A percentile compares a stretch with the other conserved stretches of the same genome.
phyloP scores from a whole-genome alignment of 2,329 filamentous ascomycete genomes.

The Pyrenophora seminiperda region DNA sequence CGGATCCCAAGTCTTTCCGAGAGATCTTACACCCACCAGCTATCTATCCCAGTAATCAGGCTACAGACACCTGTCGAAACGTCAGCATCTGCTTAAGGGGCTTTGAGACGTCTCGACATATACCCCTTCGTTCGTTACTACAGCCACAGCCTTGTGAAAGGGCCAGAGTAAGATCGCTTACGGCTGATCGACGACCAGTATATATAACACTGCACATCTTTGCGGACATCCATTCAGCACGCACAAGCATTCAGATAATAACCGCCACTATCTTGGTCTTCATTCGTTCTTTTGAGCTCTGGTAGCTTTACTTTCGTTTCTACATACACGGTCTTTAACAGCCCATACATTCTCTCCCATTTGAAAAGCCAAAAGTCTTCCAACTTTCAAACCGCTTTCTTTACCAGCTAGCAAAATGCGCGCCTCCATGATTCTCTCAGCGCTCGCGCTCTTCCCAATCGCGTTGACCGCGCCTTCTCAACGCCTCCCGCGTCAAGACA shows the following conservation, averaged over 20 bases:
- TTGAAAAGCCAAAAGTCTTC: background rate
- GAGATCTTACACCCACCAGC: conserved; percentile 11
- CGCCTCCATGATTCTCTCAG: conserved; percentile 25
- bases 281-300: conserved; percentile 37
- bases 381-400: conserved; percentile 1
- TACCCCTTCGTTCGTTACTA: conserved; percentile 16
- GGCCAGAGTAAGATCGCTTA: conserved; percentile 1
- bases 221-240: conserved; percentile 3
- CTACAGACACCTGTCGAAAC: conserved; percentile 23
- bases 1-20: conserved; percentile 15
- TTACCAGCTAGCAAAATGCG: conserved; percentile 28
- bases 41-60: conserved; percentile 18
- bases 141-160: conserved; percentile 14
- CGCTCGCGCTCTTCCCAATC: conserved; percentile 30
- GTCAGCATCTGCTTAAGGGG: conserved; percentile 19
- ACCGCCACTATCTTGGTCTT: conserved; percentile 10
- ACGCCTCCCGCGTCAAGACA: no score
- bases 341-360: background rate
- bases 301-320: conserved; percentile 35
- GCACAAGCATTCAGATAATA: conserved; percentile 3
- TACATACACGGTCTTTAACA: conserved; percentile 8
- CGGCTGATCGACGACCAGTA: conserved; percentile 10
- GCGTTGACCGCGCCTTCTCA: conserved; percentile 29
- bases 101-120: conserved; percentile 18
- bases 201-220: conserved; percentile 17